Conservation (phyloP, 2,329 filamentous ascomycete genomes). For the Fusarium ambrosium region DNA sequence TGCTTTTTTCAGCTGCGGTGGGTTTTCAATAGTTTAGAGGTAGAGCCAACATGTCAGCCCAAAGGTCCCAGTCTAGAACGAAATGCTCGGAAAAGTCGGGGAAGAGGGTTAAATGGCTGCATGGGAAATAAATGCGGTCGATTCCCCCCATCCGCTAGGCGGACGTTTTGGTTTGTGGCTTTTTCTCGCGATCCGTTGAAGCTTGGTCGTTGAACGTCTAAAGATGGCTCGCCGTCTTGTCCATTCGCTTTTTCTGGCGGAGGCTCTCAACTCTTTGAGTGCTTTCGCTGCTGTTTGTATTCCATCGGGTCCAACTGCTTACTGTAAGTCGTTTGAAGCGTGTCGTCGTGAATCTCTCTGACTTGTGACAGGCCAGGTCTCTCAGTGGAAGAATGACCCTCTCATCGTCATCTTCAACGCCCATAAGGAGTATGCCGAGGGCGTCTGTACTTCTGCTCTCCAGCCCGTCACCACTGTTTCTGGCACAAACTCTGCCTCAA, state of each 20-base stretch:
- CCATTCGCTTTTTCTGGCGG: conserved; percentile 20
- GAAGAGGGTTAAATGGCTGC: not conserved
- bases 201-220: not conserved
- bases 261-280: conserved; percentile 2
- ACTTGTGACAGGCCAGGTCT: conserved; percentile 1
- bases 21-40: conserved; percentile 8
- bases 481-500: conserved; percentile 3
- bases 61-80: conserved; percentile 15
- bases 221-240: conserved; percentile 33
- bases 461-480: conserved; percentile 19
- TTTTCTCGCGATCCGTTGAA: not conserved
- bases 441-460: conserved; percentile 19
- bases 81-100: not conserved
- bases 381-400: conserved; percentile 23
- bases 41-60: not conserved
- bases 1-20: not conserved
- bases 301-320: conserved; percentile 1
- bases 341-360: not conserved
- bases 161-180: not conserved
- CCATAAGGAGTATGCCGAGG: conserved; percentile 3
- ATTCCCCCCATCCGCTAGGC: not conserved
- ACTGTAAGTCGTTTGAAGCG: conserved; percentile 5
- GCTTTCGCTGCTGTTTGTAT: conserved; percentile 9
- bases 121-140: not conserved
- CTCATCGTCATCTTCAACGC: conserved; percentile 13